These are phyloP conservation scores for Penicillium arizonense DNA, from an alignment of 495 filamentous ascomycete species.

Conservation along the genomic window DNA sequence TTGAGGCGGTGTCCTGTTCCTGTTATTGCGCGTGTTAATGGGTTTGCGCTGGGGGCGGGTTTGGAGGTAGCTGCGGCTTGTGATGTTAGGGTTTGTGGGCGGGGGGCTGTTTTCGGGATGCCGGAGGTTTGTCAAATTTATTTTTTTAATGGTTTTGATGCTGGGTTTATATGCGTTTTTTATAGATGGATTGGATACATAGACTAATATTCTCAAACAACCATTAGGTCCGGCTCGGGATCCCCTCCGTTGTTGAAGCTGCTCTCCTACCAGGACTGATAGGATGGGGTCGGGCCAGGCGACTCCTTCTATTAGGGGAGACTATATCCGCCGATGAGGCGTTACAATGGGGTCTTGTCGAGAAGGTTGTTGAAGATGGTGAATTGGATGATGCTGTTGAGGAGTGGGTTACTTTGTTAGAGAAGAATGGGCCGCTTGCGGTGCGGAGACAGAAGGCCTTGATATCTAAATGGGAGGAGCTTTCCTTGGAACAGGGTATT, in stretches of 20 bases:
- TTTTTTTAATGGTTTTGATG: background rate
- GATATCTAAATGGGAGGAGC: constrained; percentile 22
- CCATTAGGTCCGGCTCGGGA: constrained; percentile 19
- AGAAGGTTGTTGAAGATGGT: constrained; percentile 21
- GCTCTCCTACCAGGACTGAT: constrained; percentile 22
- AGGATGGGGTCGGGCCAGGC: constrained; percentile 24
- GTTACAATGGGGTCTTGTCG: constrained; percentile 22
- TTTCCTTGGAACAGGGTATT: constrained; percentile 18
- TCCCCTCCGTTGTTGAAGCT: constrained; percentile 27
- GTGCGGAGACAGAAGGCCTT: constrained; percentile 25
- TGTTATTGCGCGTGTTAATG: constrained; percentile 22
- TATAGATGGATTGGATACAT: background rate
- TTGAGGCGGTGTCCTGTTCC: constrained; percentile 19
- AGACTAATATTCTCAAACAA: background rate
- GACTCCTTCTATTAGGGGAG: constrained; percentile 22
- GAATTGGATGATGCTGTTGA: constrained; percentile 24
- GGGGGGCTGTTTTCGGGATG: constrained; percentile 25
- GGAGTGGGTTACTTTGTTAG: constrained; percentile 18
- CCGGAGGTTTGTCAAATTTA: constrained; percentile 15
- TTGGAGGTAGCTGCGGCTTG: constrained; percentile 22
- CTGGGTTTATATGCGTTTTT: too few relatives aligned
- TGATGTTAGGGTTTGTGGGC: constrained; percentile 22
- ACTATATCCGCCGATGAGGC: constrained; percentile 23
- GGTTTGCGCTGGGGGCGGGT: constrained; percentile 23
- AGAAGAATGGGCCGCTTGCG: constrained; percentile 23